Conservation (phyloP, 108 stramenopile species). For the Cylindrotheca fusiformis region DNA sequence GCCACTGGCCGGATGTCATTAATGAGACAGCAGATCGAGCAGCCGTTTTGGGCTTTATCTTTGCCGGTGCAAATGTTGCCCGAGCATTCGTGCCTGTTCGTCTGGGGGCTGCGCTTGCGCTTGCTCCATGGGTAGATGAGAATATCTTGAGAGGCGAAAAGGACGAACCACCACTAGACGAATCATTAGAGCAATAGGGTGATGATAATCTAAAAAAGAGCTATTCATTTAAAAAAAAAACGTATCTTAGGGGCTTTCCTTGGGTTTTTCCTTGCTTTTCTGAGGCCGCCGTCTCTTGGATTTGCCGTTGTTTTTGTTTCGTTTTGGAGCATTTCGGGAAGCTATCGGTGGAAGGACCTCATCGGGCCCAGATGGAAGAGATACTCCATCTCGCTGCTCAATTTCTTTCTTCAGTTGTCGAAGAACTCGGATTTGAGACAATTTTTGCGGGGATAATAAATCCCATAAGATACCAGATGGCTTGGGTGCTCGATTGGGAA, state of each 20-base stretch:
- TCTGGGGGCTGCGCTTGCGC: constrained; percentile 82
- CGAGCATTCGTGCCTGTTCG: constrained; percentile 83
- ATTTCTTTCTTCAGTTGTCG: constrained; percentile 56
- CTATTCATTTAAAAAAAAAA: too few species aligned
- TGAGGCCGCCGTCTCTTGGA: background rate
- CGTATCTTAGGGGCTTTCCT: constrained; percentile 1
- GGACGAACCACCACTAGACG: too few species aligned
- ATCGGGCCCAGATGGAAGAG: constrained; percentile 60
- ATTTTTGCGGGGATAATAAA: constrained; percentile 68
- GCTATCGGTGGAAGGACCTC: constrained; percentile 67
- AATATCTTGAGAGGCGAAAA: constrained; percentile 54
- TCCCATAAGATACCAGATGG: constrained; percentile 73
- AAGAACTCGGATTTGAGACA: constrained; percentile 61
- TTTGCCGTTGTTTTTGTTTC: constrained; percentile 1
- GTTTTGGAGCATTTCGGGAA: background rate
- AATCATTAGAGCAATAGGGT: background rate
- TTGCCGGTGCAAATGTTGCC: constrained; percentile 85
- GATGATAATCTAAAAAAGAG: background rate
- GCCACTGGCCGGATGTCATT: constrained; percentile 89
- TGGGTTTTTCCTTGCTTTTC: background rate
- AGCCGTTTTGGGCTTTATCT: constrained; percentile 78
- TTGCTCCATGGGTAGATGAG: constrained; percentile 91
- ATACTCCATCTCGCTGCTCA: constrained; percentile 36
- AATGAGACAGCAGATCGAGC: constrained; percentile 73
- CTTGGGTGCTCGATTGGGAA: constrained; percentile 54